phyloP scores from a whole-genome alignment of 768 basidiomycete species.

The Boletus rex-veris region DNA sequence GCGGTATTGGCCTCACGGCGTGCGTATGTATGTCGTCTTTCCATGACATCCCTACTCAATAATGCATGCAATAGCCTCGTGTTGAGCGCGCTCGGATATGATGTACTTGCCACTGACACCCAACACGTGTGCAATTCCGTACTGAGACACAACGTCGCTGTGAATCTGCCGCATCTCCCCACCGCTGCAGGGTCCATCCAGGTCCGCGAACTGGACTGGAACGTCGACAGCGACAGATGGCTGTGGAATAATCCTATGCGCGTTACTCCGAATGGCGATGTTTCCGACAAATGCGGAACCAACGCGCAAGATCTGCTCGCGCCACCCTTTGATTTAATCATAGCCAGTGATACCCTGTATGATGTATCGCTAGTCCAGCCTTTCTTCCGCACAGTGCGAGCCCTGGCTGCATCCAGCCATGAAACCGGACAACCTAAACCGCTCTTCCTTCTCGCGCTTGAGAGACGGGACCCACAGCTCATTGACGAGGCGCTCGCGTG shows the following conservation, averaged over 20 bases:
- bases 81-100: slow-evolving; percentile 65
- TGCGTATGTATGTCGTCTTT: slow-evolving; percentile 42
- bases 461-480: slow-evolving; percentile 70
- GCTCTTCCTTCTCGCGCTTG: slow-evolving; percentile 52
- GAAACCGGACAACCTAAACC: background rate
- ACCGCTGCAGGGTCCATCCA: slow-evolving; percentile 45
- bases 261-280: slow-evolving; percentile 33
- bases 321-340: slow-evolving; percentile 72
- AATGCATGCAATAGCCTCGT: slow-evolving; percentile 45
- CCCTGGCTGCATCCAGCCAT: slow-evolving; percentile 37
- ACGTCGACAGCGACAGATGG: slow-evolving; percentile 52
- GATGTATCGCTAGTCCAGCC: slow-evolving; percentile 56
- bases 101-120: slow-evolving; percentile 76
- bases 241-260: slow-evolving; percentile 42
- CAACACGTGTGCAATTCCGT: slow-evolving; percentile 59
- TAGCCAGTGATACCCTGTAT: slow-evolving; percentile 85
- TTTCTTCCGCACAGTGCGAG: slow-evolving; percentile 64
- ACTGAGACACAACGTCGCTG: slow-evolving; percentile 56
- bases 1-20: slow-evolving; percentile 79
- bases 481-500: slow-evolving; percentile 55
- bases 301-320: slow-evolving; percentile 26
- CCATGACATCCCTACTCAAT: background rate
- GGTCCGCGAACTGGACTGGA: slow-evolving; percentile 72
- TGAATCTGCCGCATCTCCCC: slow-evolving; percentile 38
- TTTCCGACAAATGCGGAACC: slow-evolving; percentile 13